These are phyloP conservation scores for Triadica sebifera DNA, from an alignment of 345 rosid genomes.

Conservation along the genomic window DNA sequence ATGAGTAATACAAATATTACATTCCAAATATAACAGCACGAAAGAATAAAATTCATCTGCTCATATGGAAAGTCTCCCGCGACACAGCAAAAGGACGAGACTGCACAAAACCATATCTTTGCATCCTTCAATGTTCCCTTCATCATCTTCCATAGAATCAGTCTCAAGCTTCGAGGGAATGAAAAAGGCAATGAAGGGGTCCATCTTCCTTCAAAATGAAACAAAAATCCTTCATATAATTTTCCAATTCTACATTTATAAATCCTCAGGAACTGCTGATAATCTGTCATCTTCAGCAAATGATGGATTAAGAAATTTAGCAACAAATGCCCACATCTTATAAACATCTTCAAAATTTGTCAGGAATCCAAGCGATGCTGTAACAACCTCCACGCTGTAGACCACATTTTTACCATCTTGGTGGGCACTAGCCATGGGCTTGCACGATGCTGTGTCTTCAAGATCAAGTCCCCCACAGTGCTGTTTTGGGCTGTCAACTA, in stretches of 20 bases:
- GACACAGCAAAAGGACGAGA: slow-evolving; percentile 18
- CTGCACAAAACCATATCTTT: slow-evolving; percentile 22
- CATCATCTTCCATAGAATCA: slow-evolving; percentile 19
- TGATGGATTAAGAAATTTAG: slow-evolving; percentile 53
- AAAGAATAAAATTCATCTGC: slow-evolving; percentile 35
- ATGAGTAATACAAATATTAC: slow-evolving; percentile 22
- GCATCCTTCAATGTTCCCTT: slow-evolving; percentile 12
- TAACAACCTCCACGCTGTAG: slow-evolving; percentile 58
- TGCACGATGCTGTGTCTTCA: slow-evolving; percentile 46
- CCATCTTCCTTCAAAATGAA: slow-evolving; percentile 9
- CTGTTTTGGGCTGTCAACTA: slow-evolving; percentile 51
- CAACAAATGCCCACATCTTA: slow-evolving; percentile 62
- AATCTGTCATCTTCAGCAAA: slow-evolving; percentile 37
- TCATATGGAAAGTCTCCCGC: slow-evolving; percentile 16
- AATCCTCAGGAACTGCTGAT: slow-evolving; percentile 43
- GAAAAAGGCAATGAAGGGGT: slow-evolving; percentile 14
- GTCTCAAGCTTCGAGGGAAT: slow-evolving; percentile 5
- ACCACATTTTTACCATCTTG: slow-evolving; percentile 44
- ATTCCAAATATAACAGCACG: slow-evolving; percentile 17
- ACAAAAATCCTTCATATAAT: slow-evolving; percentile 10
- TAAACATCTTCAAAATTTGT: slow-evolving; percentile 70
- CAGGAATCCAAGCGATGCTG: slow-evolving; percentile 65
- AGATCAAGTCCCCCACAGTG: slow-evolving; percentile 36
- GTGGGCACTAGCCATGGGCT: slow-evolving; percentile 43
- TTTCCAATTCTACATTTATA: slow-evolving; percentile 33